Evolutionary conservation across 164 flowering plant species (phyloP), one percentile per base, ranked within the genome.

Genomic region (Kingdonia uniflora): DNA sequence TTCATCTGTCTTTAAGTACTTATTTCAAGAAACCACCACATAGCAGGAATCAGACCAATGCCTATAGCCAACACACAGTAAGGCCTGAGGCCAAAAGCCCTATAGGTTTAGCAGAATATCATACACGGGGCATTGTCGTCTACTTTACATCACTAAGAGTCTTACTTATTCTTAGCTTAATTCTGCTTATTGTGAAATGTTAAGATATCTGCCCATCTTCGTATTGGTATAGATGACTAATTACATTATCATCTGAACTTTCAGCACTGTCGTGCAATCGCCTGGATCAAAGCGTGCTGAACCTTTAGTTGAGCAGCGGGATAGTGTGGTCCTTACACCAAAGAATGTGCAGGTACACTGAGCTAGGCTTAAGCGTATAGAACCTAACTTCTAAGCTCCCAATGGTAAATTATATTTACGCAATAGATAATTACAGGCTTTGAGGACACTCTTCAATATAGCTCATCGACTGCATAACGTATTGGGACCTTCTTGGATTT

Each of bases 361-460:
- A 10, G 8, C 55, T 58, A 42, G 37, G 33, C 20, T 48, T 42
- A 42, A 5, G 20, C 15, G 51, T 17, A 23, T 11, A 24, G 20
- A 44, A 35, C 44, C 14, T 44, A 19, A 48, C 44, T 42, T 57
- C 12, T 26, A 13, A 26, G 14, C 8, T 42, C 37, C 59, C 25
- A 10, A 20, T 48, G 14, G 22, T 29, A 29, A 29, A 29, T 29
- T 29, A 8, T 29, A 29, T 3, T n/a, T n/a, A n/a, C n/a, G 8
- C 8, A 29, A 29, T 29, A 8, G 8, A 29, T 3, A 4, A 26
- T 40, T 26, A 42, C 72, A 88, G 99, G 97, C 99, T 49, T 69
- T 92, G 65, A 79, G 99, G 72, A 92, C 99, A 57, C 96, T 92
- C 59, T 92, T 92, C 76, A 92, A 92, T 64, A 64, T 92, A 63